These are phyloP conservation scores for Furcasterigmium sp. DNA, from an alignment of 2,329 filamentous ascomycete genomes.

Conservation along the genomic window DNA sequence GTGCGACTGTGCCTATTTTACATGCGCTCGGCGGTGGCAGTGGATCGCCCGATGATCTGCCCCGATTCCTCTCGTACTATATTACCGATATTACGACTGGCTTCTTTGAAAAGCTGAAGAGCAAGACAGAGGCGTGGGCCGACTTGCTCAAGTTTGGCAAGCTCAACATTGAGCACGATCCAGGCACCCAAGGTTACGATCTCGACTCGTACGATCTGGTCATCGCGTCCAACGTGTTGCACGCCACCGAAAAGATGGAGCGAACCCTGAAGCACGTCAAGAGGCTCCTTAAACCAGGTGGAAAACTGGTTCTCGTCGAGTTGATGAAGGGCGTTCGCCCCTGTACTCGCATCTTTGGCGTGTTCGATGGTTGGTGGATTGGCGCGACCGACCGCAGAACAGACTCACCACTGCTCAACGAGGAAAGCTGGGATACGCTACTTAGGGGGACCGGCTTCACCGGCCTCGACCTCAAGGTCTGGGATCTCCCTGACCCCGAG, in stretches of 20 bases:
- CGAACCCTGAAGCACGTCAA: conserved; percentile 17
- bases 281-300: conserved; percentile 22
- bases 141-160: conserved; percentile 23
- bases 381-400: conserved; percentile 18
- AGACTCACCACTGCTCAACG: conserved; percentile 17
- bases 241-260: conserved; percentile 20
- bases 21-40: conserved; percentile 9
- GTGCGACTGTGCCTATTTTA: conserved; percentile 20
- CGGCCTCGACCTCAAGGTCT: conserved; percentile 17
- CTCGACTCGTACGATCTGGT: conserved; percentile 20
- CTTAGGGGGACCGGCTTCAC: conserved; percentile 12
- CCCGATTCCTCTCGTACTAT: conserved; percentile 19
- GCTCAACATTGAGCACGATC: conserved; percentile 26
- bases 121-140: conserved; percentile 15
- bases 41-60: conserved; percentile 8
- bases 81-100: conserved; percentile 33
- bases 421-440: conserved; percentile 14
- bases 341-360: conserved; percentile 19
- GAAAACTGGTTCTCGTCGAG: conserved; percentile 23
- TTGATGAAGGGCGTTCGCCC: conserved; percentile 14
- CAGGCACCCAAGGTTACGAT: conserved; percentile 18
- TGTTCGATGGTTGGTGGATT: conserved; percentile 25
- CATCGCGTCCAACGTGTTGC: conserved; percentile 23
- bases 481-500: conserved; percentile 14
- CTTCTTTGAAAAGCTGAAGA: conserved; percentile 28